These are phyloP conservation scores for Hypomyces perniciosus DNA, from an alignment of 2,329 filamentous ascomycete genomes.

Conservation along the genomic window DNA sequence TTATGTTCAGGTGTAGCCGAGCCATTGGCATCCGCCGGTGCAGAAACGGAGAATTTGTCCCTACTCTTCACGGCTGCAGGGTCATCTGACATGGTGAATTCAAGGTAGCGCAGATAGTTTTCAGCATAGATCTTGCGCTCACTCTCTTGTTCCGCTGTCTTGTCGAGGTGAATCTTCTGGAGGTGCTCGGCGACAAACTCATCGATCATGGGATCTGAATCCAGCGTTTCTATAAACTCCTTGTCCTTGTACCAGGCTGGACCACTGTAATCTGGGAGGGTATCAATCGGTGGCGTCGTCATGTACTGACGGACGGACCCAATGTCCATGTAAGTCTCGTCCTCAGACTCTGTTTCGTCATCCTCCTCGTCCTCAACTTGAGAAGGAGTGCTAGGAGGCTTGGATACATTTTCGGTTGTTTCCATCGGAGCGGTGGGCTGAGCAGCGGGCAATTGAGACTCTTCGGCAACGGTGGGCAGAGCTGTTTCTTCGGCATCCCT, in stretches of 20 bases:
- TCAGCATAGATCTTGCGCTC: slow-evolving; percentile 37
- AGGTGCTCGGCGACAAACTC: slow-evolving; percentile 43
- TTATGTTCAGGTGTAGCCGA: slow-evolving; percentile 47
- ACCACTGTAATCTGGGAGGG: slow-evolving; percentile 42
- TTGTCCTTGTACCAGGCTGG: slow-evolving; percentile 44
- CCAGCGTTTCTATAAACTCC: slow-evolving; percentile 37
- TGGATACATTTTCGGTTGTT: slow-evolving; percentile 27
- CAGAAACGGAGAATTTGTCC: slow-evolving; percentile 43
- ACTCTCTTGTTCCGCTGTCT: slow-evolving; percentile 32
- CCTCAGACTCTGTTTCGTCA: slow-evolving; percentile 50
- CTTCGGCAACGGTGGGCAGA: neutral
- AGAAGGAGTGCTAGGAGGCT: slow-evolving; percentile 41
- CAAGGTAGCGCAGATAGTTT: slow-evolving; percentile 47
- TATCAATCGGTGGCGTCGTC: slow-evolving; percentile 49
- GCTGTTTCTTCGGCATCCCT: slow-evolving; percentile 2
- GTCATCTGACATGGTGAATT: slow-evolving; percentile 51
- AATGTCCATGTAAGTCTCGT: slow-evolving; percentile 44
- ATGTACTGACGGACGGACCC: slow-evolving; percentile 46
- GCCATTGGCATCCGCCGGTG: slow-evolving; percentile 30
- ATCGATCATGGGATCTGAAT: slow-evolving; percentile 34
- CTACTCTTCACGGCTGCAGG: slow-evolving; percentile 49
- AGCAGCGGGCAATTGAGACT: neutral
- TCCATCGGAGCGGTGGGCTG: slow-evolving; percentile 18
- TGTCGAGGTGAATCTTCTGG: slow-evolving; percentile 33
- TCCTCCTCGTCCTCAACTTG: slow-evolving; percentile 45